These are phyloP conservation scores for Eucalyptus sideroxylon DNA, from an alignment of 345 rosid genomes.

Conservation along the genomic window DNA sequence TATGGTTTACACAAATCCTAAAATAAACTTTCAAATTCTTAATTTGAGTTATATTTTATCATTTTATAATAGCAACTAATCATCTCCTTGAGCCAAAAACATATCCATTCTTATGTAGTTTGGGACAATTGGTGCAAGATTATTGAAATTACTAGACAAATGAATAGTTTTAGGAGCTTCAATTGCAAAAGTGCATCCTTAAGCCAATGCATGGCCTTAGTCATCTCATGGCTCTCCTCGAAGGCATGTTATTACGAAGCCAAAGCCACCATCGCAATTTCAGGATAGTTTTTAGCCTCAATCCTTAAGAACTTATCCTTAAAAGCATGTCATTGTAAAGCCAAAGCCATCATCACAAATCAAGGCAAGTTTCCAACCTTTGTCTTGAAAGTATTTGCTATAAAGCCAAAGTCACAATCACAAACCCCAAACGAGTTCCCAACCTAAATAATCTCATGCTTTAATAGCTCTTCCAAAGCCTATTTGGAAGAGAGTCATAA, in stretches of 20 bases:
- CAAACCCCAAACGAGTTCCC: neutral
- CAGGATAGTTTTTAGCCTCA: neutral
- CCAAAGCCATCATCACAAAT: neutral
- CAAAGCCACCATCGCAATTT: neutral
- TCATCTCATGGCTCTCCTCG: neutral
- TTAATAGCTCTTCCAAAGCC: neutral
- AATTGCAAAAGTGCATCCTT: neutral
- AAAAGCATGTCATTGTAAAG: neutral
- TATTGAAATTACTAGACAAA: neutral
- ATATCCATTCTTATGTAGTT: neutral
- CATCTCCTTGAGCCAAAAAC: neutral
- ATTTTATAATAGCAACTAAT: neutral
- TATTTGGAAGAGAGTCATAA: neutral
- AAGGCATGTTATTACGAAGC: neutral
- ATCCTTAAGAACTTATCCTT: neutral
- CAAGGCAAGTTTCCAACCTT: neutral
- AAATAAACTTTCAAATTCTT: neutral
- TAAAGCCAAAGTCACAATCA: neutral
- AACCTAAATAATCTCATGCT: neutral
- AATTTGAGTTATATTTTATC: neutral
- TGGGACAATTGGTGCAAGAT: neutral
- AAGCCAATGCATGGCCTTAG: neutral
- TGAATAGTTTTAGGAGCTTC: neutral
- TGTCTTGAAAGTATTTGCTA: neutral
- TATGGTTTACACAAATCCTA: neutral